Base-by-base conservation (phyloP, 768 basidiomycete species). In the Suillus luteus region DNA sequence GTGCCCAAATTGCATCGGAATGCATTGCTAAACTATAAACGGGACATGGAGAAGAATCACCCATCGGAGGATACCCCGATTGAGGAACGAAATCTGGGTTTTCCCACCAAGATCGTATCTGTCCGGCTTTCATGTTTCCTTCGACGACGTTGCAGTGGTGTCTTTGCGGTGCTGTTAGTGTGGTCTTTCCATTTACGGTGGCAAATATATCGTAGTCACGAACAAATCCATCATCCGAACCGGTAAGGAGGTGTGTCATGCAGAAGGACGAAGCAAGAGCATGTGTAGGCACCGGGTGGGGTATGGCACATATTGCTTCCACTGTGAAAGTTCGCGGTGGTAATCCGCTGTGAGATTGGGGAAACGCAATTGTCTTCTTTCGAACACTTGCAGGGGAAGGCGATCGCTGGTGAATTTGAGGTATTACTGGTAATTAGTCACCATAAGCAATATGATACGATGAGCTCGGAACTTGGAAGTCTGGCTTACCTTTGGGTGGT, bases 11-110 rank as follows among this genome's bases (percentile, higher is more conserved):
- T 14, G 93, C 97, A 75, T 99, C 95, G 3, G 90, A 89, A 62
- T 99, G 95, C 81, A 95, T 89, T 10, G 87, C 87, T 72, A 99
- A 81, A 71, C 94, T 96, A 75, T 95, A 94, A 19, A 97, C 93
- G 11, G 96, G 89, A 24, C 87, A 85, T 52, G 86, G 73, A 24
- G 80, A 69, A 24, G 79, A 68, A 44, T 88, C 87, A 24, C 86
- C 85, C 31, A 82, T 83, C 24, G 72, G 66, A n/a, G 69, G 69
- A 63, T 78, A 69, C 15, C 73, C 71, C 22, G 46, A 59, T 58
- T 68, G 72, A 52, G 61, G 37, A 57, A 64, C 55, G 40, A 71
- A 64, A 61, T 74, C 75, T 27, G 74, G 68, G 72, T 95, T 95
- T 76, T 91, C 92, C 94, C 93, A 98, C 94, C 96, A 98, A 61